A percentile compares a stretch with the other conserved stretches of the same genome.
These are phyloP conservation scores for Exophiala aquamarina DNA, from an alignment of 2,329 filamentous ascomycete species.

Conservation along the genomic window DNA sequence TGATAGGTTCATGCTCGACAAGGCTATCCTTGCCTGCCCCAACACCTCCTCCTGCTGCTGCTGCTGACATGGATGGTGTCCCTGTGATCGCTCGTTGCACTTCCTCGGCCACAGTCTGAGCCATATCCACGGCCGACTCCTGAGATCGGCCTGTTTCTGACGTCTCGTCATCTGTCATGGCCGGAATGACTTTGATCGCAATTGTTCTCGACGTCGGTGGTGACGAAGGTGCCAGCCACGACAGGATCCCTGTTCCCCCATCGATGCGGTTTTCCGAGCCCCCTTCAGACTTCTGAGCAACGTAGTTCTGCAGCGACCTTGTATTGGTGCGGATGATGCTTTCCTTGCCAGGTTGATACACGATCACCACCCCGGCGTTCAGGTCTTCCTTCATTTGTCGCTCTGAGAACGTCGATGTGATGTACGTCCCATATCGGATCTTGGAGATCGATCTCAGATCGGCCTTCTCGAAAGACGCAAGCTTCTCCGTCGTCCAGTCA, in stretches of 20 bases:
- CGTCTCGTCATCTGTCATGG: constrained; percentile 3
- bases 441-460: constrained; percentile 70
- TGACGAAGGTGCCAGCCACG: constrained; percentile 36
- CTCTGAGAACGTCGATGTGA: constrained; percentile 80
- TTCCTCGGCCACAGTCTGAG: constrained; percentile 69
- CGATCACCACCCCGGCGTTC: constrained; percentile 82
- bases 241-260: constrained; percentile 42
- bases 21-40: constrained; percentile 30
- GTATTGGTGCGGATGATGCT: constrained; percentile 83
- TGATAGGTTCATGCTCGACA: constrained; percentile 67
- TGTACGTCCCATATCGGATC: constrained; percentile 80
- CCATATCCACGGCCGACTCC: constrained; percentile 44
- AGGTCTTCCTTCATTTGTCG: constrained; percentile 72
- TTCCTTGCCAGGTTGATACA: constrained; percentile 69
- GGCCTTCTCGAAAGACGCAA: constrained; percentile 86
- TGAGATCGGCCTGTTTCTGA: neutral
- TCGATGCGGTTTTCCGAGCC: constrained; percentile 18
- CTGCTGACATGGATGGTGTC: constrained; percentile 9
- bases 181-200: constrained; percentile 44
- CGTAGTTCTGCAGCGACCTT: constrained; percentile 63
- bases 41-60: constrained; percentile 34
- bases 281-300: constrained; percentile 45
- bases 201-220: constrained; percentile 35
- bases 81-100: constrained; percentile 66
- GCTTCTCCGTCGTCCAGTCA: constrained; percentile 94